Evolutionary conservation across 2,329 filamentous ascomycete genomes (phyloP).

Genomic region (Beauveria caledonica): DNA sequence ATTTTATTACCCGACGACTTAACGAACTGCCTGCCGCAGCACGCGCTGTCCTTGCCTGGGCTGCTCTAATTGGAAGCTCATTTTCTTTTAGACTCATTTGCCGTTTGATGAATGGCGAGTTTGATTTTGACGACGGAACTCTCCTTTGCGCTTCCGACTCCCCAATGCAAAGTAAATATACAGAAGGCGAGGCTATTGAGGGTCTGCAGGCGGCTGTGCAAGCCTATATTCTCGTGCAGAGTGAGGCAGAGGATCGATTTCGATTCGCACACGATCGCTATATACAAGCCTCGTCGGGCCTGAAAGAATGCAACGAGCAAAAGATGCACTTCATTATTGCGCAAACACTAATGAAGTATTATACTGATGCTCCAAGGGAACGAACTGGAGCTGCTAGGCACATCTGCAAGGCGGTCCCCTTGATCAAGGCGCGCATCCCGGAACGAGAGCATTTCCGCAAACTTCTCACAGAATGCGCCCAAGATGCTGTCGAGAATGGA

Average conservation of each 20-base stretch:
- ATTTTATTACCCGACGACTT: constrained; percentile 72
- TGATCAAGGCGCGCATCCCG: constrained; percentile 60
- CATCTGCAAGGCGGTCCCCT: constrained; percentile 66
- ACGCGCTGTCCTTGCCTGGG: constrained; percentile 79
- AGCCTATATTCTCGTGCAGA: constrained; percentile 71
- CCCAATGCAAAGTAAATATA: constrained; percentile 30
- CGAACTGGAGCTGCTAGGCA: constrained; percentile 72
- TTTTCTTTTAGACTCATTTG: constrained; percentile 81
- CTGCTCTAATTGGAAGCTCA: constrained; percentile 67
- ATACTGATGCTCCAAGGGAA: constrained; percentile 48
- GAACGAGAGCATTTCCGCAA: constrained; percentile 61
- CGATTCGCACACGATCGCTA: constrained; percentile 86
- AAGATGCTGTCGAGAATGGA: constrained; percentile 70
- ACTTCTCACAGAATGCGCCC: constrained; percentile 70
- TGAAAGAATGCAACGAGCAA: constrained; percentile 60
- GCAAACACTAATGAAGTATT: constrained; percentile 69
- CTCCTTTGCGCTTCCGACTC: constrained; percentile 21
- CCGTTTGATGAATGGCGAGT: constrained; percentile 67
- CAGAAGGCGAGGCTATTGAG: constrained; percentile 60
- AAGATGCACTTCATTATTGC: constrained; percentile 92
- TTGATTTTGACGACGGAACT: constrained; percentile 49
- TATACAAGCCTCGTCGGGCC: constrained; percentile 60
- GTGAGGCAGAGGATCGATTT: constrained; percentile 79
- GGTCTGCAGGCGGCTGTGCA: constrained; percentile 78
- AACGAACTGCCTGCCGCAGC: constrained; percentile 66